phyloP scores from a whole-genome alignment of 345 rosid species.

The Syzygium grande region DNA sequence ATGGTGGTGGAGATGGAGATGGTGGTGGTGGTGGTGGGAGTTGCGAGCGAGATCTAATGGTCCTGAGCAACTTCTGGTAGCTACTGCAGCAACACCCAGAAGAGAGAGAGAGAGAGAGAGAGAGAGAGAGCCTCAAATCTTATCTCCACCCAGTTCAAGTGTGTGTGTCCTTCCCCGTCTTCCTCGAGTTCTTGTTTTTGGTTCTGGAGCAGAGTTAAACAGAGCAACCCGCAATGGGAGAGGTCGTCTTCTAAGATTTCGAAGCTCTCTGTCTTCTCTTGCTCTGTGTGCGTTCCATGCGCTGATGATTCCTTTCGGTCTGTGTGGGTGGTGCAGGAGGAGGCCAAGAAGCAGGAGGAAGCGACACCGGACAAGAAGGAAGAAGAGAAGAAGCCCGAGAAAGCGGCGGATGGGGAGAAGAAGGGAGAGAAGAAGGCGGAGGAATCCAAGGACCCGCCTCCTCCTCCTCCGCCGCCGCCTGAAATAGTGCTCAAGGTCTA shows the following conservation, averaged over 20 bases:
- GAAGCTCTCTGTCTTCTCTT: background rate
- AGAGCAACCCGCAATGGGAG: conserved; percentile 37
- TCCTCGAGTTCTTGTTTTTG: background rate
- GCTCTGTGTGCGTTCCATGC: background rate
- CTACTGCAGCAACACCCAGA: background rate
- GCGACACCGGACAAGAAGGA: conserved; percentile 16
- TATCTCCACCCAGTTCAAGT: background rate
- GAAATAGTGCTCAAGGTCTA: conserved; percentile 70
- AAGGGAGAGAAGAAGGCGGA: conserved; percentile 20
- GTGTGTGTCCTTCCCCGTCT: background rate
- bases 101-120: background rate
- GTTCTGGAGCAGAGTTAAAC: background rate
- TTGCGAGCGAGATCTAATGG: conserved; percentile 18
- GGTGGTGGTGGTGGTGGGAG: background rate
- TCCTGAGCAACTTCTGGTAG: background rate
- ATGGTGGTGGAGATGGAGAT: background rate
- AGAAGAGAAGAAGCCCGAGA: conserved; percentile 7
- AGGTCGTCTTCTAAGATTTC: conserved; percentile 24
- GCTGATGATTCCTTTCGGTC: background rate
- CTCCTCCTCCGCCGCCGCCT: conserved; percentile 63
- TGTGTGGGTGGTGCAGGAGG: conserved; percentile 16
- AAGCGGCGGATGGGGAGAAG: conserved; percentile 18
- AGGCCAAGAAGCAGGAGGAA: conserved; percentile 44
- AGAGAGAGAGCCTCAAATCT: background rate
- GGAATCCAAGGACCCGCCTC: conserved; percentile 42